These are phyloP conservation scores for Punctularia strigosozonata DNA, from an alignment of 768 basidiomycete genomes.

Conservation along the genomic window DNA sequence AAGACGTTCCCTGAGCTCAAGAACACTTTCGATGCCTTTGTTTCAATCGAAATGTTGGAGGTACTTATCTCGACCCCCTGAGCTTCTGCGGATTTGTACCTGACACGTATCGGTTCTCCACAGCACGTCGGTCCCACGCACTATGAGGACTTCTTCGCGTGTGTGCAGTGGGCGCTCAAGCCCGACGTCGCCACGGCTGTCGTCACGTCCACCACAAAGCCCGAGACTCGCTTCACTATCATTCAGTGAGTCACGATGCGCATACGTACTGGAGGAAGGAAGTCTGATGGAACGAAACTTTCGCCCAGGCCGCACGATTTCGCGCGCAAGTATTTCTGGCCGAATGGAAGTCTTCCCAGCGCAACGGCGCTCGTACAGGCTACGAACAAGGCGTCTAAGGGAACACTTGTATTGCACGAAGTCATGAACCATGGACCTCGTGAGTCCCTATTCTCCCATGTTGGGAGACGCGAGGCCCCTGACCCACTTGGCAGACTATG, in stretches of 20 bases:
- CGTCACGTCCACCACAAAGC: slow-evolving; percentile 32
- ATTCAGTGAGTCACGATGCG: slow-evolving; percentile 61
- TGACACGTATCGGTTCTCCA: too few relatives aligned
- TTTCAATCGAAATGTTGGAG: slow-evolving; percentile 60
- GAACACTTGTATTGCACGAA: slow-evolving; percentile 69
- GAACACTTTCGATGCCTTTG: slow-evolving; percentile 48
- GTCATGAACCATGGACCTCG: slow-evolving; percentile 80
- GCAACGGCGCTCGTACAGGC: slow-evolving; percentile 72
- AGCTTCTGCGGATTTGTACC: too few relatives aligned
- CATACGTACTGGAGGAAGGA: too few relatives aligned
- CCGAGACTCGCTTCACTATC: slow-evolving; percentile 40
- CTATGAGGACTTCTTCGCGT: slow-evolving; percentile 40
- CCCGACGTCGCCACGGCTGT: slow-evolving; percentile 20
- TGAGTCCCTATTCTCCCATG: too few relatives aligned
- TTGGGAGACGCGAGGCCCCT: too few relatives aligned
- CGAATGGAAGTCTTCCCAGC: slow-evolving; percentile 79
- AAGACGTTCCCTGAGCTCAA: slow-evolving; percentile 60
- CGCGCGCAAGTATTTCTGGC: slow-evolving; percentile 85
- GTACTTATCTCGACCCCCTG: too few relatives aligned
- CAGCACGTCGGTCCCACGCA: too few relatives aligned
- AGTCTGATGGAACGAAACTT: too few relatives aligned
- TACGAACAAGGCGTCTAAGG: slow-evolving; percentile 56
- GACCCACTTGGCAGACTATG: too few relatives aligned
- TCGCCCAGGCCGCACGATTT: slow-evolving; percentile 58
- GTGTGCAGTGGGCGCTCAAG: slow-evolving; percentile 20